Conservation (phyloP, 116 monocot genomes). For the Iris pallida region DNA sequence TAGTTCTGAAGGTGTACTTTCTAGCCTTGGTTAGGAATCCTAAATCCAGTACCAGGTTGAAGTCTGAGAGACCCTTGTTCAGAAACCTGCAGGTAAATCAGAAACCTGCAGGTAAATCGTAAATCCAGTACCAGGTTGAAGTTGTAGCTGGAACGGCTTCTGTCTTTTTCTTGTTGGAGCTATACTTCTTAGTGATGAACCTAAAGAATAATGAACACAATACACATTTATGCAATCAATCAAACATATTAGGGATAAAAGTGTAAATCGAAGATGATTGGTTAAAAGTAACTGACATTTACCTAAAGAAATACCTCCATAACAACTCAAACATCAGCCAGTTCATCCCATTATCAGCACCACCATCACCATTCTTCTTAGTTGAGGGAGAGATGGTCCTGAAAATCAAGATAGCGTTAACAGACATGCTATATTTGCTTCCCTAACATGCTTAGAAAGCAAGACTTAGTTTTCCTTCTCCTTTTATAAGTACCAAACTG, state of each 20-base stretch:
- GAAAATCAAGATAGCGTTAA: constrained; percentile 1
- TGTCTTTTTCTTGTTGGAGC: constrained; percentile 51
- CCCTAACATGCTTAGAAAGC: too few relatives aligned
- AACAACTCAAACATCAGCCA: constrained; percentile 96
- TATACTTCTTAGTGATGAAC: constrained; percentile 97
- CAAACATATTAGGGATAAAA: neutral
- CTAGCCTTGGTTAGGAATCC: constrained; percentile 95
- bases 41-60: constrained; percentile 87
- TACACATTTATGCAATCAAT: neutral
- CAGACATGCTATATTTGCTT: neutral
- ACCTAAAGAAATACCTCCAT: constrained; percentile 99
- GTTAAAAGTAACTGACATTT: neutral
- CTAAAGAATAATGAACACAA: constrained; percentile 17
- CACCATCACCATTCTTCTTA: constrained; percentile 30
- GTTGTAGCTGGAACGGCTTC: constrained; percentile 61
- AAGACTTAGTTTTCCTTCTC: too few relatives aligned
- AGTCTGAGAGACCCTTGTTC: constrained; percentile 95
- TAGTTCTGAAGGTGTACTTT: constrained; percentile 97
- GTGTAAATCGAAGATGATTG: neutral
- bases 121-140: too few relatives aligned
- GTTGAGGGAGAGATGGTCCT: constrained; percentile 46
- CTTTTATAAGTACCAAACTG: neutral
- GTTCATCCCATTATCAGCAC: constrained; percentile 58
- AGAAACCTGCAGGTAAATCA: constrained; percentile 52
- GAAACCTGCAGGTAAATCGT: constrained; percentile 45